Percentiles rank a stretch among this genome's conserved stretches.
phyloP scores from a whole-genome alignment of 2,329 filamentous ascomycete genomes.

The Fusarium pseudocircinatum region DNA sequence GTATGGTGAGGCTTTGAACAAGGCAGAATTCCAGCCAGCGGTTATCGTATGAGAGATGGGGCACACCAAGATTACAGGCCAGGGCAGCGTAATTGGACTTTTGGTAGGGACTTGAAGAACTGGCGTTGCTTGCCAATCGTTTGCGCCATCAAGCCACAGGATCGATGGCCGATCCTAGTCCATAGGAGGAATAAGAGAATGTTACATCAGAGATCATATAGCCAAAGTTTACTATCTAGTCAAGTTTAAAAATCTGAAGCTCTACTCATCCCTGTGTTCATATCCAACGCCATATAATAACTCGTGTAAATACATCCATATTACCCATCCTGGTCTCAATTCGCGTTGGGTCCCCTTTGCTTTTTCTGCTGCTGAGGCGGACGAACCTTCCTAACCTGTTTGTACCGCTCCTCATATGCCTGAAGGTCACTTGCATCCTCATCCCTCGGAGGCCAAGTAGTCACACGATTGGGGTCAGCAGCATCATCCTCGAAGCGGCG shows the following conservation, averaged over 20 bases:
- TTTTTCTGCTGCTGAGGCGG: neutral
- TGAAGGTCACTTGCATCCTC: constrained; percentile 3
- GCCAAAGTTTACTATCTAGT: neutral
- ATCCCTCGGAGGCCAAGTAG: constrained; percentile 16
- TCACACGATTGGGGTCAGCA: neutral
- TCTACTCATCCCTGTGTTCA: neutral
- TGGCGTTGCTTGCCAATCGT: neutral
- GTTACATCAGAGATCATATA: neutral
- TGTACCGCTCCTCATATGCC: neutral
- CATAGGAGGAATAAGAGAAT: neutral
- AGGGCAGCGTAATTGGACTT: neutral
- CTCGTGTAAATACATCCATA: neutral
- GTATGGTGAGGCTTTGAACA: neutral
- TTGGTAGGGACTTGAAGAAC: neutral
- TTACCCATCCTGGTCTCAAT: neutral
- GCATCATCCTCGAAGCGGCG: constrained; percentile 2
- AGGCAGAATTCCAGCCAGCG: no score
- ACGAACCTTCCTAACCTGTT: neutral
- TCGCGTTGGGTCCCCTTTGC: neutral
- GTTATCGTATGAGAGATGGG: no score
- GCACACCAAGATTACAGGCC: neutral
- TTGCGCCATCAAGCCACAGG: neutral
- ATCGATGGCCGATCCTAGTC: neutral
- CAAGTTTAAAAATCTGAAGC: neutral
- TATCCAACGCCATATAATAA: no score